Percentiles rank a stretch among this genome's conserved stretches.
Conservation (phyloP, 2,329 filamentous ascomycete species). For the Gyromitra esculenta region DNA sequence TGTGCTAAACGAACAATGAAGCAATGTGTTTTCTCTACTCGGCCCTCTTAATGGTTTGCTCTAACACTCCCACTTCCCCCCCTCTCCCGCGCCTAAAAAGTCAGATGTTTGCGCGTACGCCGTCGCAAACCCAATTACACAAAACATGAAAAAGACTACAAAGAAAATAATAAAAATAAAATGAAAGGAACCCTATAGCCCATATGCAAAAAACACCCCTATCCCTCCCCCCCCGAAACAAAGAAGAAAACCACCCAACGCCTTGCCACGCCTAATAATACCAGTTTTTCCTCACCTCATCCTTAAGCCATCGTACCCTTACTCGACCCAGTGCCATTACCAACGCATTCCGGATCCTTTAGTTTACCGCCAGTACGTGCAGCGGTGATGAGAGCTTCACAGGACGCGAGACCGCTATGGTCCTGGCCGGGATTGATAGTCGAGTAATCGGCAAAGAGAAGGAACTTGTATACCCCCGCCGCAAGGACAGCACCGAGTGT, state of each 20-base stretch:
- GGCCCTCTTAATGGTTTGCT: too few species aligned
- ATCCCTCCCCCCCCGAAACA: constrained; percentile 1
- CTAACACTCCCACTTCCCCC: neutral
- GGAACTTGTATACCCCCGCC: constrained; percentile 63
- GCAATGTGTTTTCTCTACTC: neutral
- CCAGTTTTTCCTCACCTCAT: neutral
- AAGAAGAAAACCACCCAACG: constrained; percentile 6
- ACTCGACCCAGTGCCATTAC: constrained; percentile 15
- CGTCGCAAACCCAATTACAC: constrained; percentile 24
- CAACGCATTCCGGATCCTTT: neutral
- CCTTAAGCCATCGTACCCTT: neutral
- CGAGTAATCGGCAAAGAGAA: constrained; percentile 67
- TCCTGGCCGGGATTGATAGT: constrained; percentile 67
- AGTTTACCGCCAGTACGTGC: constrained; percentile 15
- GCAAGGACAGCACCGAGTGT: constrained; percentile 65
- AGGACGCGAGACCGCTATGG: constrained; percentile 33
- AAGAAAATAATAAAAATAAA: constrained; percentile 10
- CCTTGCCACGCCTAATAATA: neutral
- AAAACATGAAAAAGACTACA: constrained; percentile 18
- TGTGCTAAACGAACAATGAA: constrained; percentile 2
- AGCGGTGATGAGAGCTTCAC: constrained; percentile 15
- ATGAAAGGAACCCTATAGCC: constrained; percentile 6
- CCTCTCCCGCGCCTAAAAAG: constrained; percentile 6
- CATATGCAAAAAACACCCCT: constrained; percentile 14
- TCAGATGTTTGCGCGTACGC: constrained; percentile 24